Evolutionary conservation across 345 rosid genomes (phyloP), one percentile per base, ranked within the genome.

Genomic region (Jatropha curcas): DNA sequence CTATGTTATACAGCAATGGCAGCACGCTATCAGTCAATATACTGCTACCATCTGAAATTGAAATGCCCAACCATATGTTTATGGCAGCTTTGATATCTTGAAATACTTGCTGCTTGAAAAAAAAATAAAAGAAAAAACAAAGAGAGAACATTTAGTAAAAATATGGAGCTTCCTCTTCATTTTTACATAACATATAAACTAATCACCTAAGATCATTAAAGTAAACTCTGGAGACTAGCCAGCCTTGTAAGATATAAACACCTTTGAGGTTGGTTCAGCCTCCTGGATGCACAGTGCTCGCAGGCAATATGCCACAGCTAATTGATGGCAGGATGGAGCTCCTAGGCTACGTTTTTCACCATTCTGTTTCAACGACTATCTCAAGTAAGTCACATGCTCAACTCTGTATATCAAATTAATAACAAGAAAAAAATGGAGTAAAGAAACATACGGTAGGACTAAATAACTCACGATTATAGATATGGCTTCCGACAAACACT

Each of bases 241-340:
- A 82, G 78, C 76, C 71, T 71, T 79, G 60, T 65, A 79, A 39
- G 35, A 82, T 72, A 82, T 72, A 55, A 74, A 65, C 80, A 94
- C 98, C 98, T 92, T 84, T 46, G 98, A 92, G 74, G 77, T 83
- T 65, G 98, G 93, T 61, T 90, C 97, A 66, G 75, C 85, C 81
- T 94, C 98, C 60, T 87, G 87, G 65, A 68, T 76, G 71, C 92
- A 85, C 5, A 94, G 81, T 59, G 93, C 98, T 62, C 92, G 89
- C 77, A 92, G 78, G 79, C 87, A 83, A 81, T 90, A 80, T 45
- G 92, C 90, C 71, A 84, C 79, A 72, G 97, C 91, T 81, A 92
- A 78, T 53, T 80, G 86, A 81, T 85, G 85, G 68, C 63, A 74
- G 46, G 50, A 73, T 65, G 81, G 50, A 76, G 74, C 71, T 66